These are phyloP conservation scores for Phytopythium oedochilum DNA, from an alignment of 352 stramenopile genomes.

Conservation along the genomic window DNA sequence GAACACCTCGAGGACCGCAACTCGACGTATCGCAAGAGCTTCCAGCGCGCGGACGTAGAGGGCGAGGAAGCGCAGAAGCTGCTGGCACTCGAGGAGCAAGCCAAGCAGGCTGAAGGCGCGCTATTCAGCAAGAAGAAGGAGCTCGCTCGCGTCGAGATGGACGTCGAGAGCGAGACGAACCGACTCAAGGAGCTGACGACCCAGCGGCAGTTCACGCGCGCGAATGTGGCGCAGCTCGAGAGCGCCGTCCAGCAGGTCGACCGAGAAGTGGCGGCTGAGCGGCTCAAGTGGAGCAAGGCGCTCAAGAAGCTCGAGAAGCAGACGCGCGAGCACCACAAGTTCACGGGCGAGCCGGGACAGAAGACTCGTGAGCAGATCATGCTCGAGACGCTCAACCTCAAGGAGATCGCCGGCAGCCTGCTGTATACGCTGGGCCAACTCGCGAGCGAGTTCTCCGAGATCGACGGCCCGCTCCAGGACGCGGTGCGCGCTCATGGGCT, in stretches of 20 bases:
- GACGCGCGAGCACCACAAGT: constrained; percentile 54
- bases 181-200: constrained; percentile 66
- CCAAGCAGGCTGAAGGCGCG: constrained; percentile 78
- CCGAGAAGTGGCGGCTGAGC: constrained; percentile 64
- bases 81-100: constrained; percentile 82
- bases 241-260: constrained; percentile 55
- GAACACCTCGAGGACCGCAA: constrained; percentile 91
- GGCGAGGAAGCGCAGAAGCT: constrained; percentile 86
- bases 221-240: constrained; percentile 61
- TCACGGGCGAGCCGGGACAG: constrained; percentile 11
- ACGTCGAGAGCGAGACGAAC: constrained; percentile 68
- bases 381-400: constrained; percentile 66
- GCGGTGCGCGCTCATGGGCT: constrained; percentile 75
- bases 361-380: constrained; percentile 78
- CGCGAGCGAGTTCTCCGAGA: constrained; percentile 92
- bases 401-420: constrained; percentile 84
- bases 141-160: constrained; percentile 85
- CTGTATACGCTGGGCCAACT: constrained; percentile 92
- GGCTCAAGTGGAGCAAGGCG: constrained; percentile 64
- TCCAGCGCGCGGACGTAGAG: constrained; percentile 87
- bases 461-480: constrained; percentile 74
- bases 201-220: constrained; percentile 54
- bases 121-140: constrained; percentile 95
- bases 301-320: constrained; percentile 69
- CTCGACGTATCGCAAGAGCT: constrained; percentile 92